These are phyloP conservation scores for Lactarius sanguifluus DNA, from an alignment of 768 basidiomycete genomes.

Conservation along the genomic window DNA sequence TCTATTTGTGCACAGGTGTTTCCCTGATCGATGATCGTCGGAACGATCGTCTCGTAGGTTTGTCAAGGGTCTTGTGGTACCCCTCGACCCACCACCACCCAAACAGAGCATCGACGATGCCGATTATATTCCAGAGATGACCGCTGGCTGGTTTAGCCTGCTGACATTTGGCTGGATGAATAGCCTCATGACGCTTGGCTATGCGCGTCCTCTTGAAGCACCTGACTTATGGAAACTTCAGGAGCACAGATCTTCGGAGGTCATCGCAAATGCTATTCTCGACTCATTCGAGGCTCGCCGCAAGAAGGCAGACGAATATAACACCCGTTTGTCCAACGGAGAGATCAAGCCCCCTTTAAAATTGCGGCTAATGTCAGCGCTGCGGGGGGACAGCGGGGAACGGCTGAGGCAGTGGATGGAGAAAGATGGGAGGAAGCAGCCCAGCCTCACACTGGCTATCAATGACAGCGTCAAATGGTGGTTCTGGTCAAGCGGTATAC, in stretches of 20 bases:
- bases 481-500: constrained; percentile 70
- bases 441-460: constrained; percentile 67
- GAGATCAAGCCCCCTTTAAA: constrained; percentile 54
- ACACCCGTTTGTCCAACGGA: constrained; percentile 63
- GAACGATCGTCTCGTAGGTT: constrained; percentile 9
- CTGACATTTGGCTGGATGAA: constrained; percentile 78
- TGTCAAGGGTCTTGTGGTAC: constrained; percentile 24
- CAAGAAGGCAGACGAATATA: constrained; percentile 64
- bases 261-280: constrained; percentile 62
- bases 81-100: constrained; percentile 41
- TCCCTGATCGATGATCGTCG: not conserved
- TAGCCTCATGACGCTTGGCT: constrained; percentile 69
- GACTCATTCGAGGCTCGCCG: constrained; percentile 61
- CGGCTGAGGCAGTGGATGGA: constrained; percentile 67
- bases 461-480: constrained; percentile 77
- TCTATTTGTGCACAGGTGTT: not conserved
- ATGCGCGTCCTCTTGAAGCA: constrained; percentile 76
- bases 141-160: constrained; percentile 56
- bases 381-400: constrained; percentile 51
- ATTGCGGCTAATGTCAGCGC: constrained; percentile 56
- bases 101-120: constrained; percentile 60
- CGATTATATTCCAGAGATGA: constrained; percentile 60
- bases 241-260: constrained; percentile 54
- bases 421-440: constrained; percentile 55
- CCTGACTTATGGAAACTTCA: constrained; percentile 80